These are phyloP conservation scores for Pulveroboletus sp. DNA, from an alignment of 768 basidiomycete genomes.

Conservation along the genomic window DNA sequence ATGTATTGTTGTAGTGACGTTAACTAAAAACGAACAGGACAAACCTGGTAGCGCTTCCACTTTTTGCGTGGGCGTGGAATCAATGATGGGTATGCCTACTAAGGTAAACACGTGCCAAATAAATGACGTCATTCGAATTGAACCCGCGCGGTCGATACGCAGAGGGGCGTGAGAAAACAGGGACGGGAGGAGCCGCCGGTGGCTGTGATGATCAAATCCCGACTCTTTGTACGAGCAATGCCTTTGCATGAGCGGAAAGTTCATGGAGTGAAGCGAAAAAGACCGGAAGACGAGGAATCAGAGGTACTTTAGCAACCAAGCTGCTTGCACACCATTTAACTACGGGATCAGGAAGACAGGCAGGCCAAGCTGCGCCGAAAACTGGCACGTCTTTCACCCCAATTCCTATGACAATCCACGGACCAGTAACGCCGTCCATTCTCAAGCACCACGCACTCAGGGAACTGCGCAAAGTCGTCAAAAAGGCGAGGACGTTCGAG, in stretches of 20 bases:
- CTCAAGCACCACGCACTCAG: conserved; percentile 70
- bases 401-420: conserved; percentile 5
- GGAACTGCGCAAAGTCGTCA: conserved; percentile 70
- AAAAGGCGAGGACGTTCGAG: conserved; percentile 79
- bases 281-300: conserved; percentile 36
- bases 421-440: conserved; percentile 12
- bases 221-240: too few relatives aligned
- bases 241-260: background rate
- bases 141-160: too few relatives aligned
- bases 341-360: conserved; percentile 35
- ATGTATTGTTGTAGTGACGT: too few relatives aligned
- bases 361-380: conserved; percentile 47
- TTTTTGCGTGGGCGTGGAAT: too few relatives aligned
- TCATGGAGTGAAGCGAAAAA: conserved; percentile 44
- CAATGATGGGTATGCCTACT: too few relatives aligned
- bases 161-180: too few relatives aligned
- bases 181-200: too few relatives aligned
- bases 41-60: too few relatives aligned
- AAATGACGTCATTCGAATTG: too few relatives aligned
- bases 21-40: too few relatives aligned
- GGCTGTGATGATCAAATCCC: too few relatives aligned
- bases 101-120: too few relatives aligned
- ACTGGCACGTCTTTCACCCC: conserved; percentile 42
- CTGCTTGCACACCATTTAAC: background rate
- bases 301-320: conserved; percentile 10